Percentiles rank a stretch among this genome's conserved stretches.
These are phyloP conservation scores for Cladophialophora yegresii DNA, from an alignment of 2,329 filamentous ascomycete species.

Conservation along the genomic window DNA sequence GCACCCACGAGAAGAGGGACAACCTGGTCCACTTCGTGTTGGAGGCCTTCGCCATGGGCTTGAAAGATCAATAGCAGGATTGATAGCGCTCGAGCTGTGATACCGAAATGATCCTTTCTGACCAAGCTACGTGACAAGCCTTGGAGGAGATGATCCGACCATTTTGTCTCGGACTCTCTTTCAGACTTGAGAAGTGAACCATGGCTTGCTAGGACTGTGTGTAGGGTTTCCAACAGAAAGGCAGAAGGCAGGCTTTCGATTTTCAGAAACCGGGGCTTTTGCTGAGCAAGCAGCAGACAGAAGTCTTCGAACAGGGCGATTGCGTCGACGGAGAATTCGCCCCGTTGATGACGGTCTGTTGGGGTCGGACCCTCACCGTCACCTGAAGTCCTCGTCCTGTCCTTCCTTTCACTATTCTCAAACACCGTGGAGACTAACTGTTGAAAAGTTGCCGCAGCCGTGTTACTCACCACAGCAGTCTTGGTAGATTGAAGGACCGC, in stretches of 20 bases:
- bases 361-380: slow-evolving; percentile 25
- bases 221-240: slow-evolving; percentile 87
- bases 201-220: slow-evolving; percentile 85
- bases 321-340: slow-evolving; percentile 47
- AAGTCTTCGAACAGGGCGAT: slow-evolving; percentile 76
- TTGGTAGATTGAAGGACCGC: slow-evolving; percentile 89
- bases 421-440: slow-evolving; percentile 91
- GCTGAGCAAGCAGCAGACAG: slow-evolving; percentile 81
- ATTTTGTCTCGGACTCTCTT: slow-evolving; percentile 75
- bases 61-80: slow-evolving; percentile 25
- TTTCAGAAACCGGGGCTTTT: slow-evolving; percentile 77
- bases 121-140: slow-evolving; percentile 28
- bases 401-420: slow-evolving; percentile 67
- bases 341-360: slow-evolving; percentile 23
- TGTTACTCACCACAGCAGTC: slow-evolving; percentile 90
- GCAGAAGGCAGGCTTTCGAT: slow-evolving; percentile 76
- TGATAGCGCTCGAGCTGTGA: slow-evolving; percentile 27
- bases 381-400: slow-evolving; percentile 1
- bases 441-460: slow-evolving; percentile 92
- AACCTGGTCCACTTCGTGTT: slow-evolving; percentile 74
- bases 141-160: slow-evolving; percentile 61
- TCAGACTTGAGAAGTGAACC: slow-evolving; percentile 76
- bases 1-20: slow-evolving; percentile 80
- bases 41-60: slow-evolving; percentile 12
- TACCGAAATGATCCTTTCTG: slow-evolving; percentile 28